phyloP scores from a whole-genome alignment of 1,284 basidiomycete genomes.

The Cryptococcus sp. region DNA sequence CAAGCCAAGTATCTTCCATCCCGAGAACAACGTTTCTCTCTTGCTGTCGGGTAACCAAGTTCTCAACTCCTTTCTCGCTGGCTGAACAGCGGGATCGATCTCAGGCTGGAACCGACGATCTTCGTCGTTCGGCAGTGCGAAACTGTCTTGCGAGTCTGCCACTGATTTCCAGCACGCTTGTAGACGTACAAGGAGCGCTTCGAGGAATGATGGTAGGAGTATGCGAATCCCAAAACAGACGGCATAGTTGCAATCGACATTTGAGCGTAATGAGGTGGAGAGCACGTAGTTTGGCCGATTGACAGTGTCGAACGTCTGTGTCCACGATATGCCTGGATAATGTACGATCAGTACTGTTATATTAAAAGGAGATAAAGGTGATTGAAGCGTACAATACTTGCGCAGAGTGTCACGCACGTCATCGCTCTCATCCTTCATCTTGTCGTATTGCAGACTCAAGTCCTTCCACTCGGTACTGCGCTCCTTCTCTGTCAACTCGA shows the following conservation, averaged over 20 bases:
- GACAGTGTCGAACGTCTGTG: constrained; percentile 22
- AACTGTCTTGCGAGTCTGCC: constrained; percentile 43
- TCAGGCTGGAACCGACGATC: constrained; percentile 25
- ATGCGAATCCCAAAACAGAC: constrained; percentile 43
- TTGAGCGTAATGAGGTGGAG: constrained; percentile 14
- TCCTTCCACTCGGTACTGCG: constrained; percentile 26
- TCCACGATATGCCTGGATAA: constrained; percentile 37
- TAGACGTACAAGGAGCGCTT: constrained; percentile 22
- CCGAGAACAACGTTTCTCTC: constrained; percentile 31
- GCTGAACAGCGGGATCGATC: constrained; percentile 12
- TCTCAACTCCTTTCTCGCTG: constrained; percentile 9
- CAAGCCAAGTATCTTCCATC: constrained; percentile 39
- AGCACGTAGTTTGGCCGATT: constrained; percentile 25
- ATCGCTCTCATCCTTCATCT: constrained; percentile 37
- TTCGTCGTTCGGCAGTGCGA: constrained; percentile 31
- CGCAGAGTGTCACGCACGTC: constrained; percentile 19
- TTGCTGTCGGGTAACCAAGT: constrained; percentile 31
- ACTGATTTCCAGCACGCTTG: constrained; percentile 40
- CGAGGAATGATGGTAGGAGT: constrained; percentile 33
- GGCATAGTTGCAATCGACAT: constrained; percentile 24
- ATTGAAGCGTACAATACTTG: constrained; percentile 27
- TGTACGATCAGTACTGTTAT: neutral
- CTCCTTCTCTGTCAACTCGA: constrained; percentile 3
- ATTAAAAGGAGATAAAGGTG: neutral
- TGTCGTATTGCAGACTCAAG: constrained; percentile 29